Conservation (phyloP, 306 rosid species). For the Quercus wislizeni region DNA sequence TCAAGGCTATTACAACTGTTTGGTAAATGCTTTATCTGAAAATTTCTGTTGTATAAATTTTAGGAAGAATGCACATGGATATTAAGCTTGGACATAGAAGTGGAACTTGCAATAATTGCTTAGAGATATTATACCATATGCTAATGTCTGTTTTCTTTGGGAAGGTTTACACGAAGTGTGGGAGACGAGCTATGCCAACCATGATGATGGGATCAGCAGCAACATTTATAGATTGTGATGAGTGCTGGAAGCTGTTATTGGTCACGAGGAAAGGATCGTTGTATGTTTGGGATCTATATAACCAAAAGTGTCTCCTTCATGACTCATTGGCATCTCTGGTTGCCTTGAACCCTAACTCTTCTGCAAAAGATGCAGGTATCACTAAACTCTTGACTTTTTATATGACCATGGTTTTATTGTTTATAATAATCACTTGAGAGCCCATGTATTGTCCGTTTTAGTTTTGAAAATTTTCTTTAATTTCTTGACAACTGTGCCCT, state of each 20-base stretch:
- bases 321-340: conserved; percentile 76
- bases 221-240: conserved; percentile 87
- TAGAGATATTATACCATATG: background rate
- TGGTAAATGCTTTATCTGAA: background rate
- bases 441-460: background rate
- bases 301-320: conserved; percentile 68
- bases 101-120: background rate
- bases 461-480: background rate
- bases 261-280: conserved; percentile 87
- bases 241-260: conserved; percentile 82
- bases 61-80: background rate
- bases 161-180: conserved; percentile 88
- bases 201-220: conserved; percentile 95
- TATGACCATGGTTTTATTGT: conserved; percentile 5
- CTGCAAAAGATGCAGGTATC: conserved; percentile 73
- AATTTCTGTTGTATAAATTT: background rate
- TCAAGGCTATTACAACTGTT: background rate
- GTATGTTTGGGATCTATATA: conserved; percentile 84
- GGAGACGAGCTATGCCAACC: conserved; percentile 92
- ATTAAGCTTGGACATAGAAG: background rate
- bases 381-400: conserved; percentile 7
- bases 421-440: background rate
- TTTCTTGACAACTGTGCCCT: background rate
- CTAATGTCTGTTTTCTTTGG: conserved; percentile 15
- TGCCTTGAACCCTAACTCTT: conserved; percentile 51